These are phyloP conservation scores for Populus deltoides DNA, from an alignment of 345 rosid species.

Conservation along the genomic window DNA sequence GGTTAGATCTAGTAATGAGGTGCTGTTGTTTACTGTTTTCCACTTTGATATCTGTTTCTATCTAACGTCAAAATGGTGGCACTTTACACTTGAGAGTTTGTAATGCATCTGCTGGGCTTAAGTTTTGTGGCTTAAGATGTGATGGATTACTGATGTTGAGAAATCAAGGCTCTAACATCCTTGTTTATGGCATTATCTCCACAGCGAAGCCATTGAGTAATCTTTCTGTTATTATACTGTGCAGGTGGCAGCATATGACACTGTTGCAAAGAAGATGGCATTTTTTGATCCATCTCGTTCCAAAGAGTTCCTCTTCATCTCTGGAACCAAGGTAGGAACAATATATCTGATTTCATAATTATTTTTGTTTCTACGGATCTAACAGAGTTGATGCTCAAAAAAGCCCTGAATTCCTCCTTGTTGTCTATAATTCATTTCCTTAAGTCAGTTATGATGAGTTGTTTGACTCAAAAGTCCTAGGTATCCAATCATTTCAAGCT, in stretches of 20 bases:
- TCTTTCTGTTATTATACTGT: not conserved
- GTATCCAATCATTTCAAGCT: not conserved
- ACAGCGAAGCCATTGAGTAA: not conserved
- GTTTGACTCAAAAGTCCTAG: not conserved
- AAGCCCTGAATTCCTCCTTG: not conserved
- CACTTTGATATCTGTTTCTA: not conserved
- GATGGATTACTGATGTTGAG: not conserved
- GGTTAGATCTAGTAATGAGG: not conserved
- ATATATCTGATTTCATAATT: not conserved
- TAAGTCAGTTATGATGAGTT: not conserved
- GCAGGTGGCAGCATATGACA: slow-evolving; percentile 97
- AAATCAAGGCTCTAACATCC: not conserved
- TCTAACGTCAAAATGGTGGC: not conserved
- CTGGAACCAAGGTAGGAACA: slow-evolving; percentile 81
- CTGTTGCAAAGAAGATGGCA: slow-evolving; percentile 78
- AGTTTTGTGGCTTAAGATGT: not conserved
- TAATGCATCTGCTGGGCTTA: not conserved
- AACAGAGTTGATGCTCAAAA: not conserved
- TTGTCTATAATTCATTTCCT: not conserved
- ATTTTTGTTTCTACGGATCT: not conserved
- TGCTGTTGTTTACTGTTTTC: not conserved
- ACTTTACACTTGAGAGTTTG: not conserved
- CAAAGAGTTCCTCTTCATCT: slow-evolving; percentile 89
- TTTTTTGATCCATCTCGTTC: slow-evolving; percentile 88
- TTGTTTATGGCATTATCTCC: not conserved